Evolutionary conservation across 2,329 filamentous ascomycete genomes (phyloP), one percentile per base, ranked within the genome.

Genomic region (Ophiocordyceps unilateralis): DNA sequence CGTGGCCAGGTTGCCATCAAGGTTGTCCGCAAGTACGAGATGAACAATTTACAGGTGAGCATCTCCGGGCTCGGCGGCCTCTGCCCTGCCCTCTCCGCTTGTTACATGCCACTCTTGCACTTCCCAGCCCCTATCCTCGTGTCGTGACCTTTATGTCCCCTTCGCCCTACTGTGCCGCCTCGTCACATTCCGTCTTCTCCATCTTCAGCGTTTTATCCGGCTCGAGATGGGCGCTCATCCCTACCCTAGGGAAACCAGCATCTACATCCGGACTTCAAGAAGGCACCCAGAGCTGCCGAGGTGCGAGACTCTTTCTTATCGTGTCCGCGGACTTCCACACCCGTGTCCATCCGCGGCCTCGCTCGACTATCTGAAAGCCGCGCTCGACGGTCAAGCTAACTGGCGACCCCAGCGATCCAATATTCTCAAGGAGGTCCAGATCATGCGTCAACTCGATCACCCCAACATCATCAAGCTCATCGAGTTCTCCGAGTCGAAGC

Each of bases 21-120:
- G 64, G 91, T 98, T 42, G 91, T 98, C 49, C 83, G 91, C 57
- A 96, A 96, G 67, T 96, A 86, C 60, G 91, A 98, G 66, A 95
- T 98, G 85, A 96, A 94, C 66, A 88, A 81, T 51, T 87, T 82
- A 70, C 91, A 96, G 86, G 91, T 98, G 75, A 76, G 87, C 81
- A 28, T 21, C 14, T n/a, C 55, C 45, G 20, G 40, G 47, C 20
- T n/a, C 39, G 39, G 22, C 23, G 7, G 9, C 15, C 14, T 40
- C 39, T n/a, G 23, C 39, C 9, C 4, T n/a, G 21, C 39, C 20
- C 39, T 19, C 20, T 40, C 23, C 34, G 43, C 41, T 47, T 23
- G 41, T 43, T 30, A 49, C 41, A 28, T 43, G 23, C 30, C 30
- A 37, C 41, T 22, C 38, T 19, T 41, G 41, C 21, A 39, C 40